Evolutionary conservation across 1,284 basidiomycete genomes (phyloP), one percentile per base, ranked within the genome.

Genomic region (Cutaneotrichosporon sp.): DNA sequence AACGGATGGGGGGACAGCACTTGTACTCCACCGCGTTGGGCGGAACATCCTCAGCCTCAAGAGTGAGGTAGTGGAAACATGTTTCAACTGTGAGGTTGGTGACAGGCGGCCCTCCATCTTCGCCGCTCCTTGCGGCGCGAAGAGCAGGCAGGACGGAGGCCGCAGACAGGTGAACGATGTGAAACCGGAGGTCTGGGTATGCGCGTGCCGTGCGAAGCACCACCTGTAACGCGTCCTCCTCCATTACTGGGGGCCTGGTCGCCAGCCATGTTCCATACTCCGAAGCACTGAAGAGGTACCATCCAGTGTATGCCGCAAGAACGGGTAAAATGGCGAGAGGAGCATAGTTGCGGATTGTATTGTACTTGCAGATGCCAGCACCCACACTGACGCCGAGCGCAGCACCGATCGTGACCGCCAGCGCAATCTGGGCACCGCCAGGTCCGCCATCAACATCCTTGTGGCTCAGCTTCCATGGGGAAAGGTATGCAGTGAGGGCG

Each of bases 151-250:
- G 80, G 2, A 90, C 89, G 22, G 80, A 79, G 2, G 90, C 80
- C 3, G 91, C 86, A 35, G 88, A 90, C 42, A 97, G 83, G 74
- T 96, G 92, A 29, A 96, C 92, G 57, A 97, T 90, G 75, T 97
- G 92, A 62, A 87, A 88, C 24, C 85, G 84, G 10, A 94, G 78
- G 3, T 76, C 68, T 2, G 88, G 87, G 68, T 83, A 85, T 45
- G 70, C 68, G 45, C 69, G 70, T 65, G 83, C 84, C 29, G 91
- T 77, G 25, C 75, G 73, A 27, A 82, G 82, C 61, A 97, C 84
- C 32, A 92, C 78, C 22, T 79, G 74, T 56, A 97, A 87, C 2
- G 90, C 90, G 59, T 84, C 65, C 27, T 80, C 77, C 76, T 97
- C 92, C 62, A 91, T 79, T 32, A 77, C 69, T 47, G 85, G 79